Evolutionary conservation across 2,329 filamentous ascomycete species (phyloP).

Genomic region (Cytospora piceae): DNA sequence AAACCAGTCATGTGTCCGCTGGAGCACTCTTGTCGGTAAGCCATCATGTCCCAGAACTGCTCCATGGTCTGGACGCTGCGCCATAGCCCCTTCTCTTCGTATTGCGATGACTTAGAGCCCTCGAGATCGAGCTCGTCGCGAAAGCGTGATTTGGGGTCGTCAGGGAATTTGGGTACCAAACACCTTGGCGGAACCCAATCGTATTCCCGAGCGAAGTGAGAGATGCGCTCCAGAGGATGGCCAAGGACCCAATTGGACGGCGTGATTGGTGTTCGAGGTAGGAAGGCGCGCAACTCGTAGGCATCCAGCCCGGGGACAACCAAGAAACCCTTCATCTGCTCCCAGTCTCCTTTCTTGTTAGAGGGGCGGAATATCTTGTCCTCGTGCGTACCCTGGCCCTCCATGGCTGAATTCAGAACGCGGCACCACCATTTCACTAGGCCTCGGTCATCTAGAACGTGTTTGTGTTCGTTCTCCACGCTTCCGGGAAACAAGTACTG

Average conservation of each 20-base stretch:
- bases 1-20: slow-evolving; percentile 92
- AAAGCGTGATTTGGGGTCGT: slow-evolving; percentile 93
- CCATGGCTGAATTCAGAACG: slow-evolving; percentile 77
- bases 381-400: slow-evolving; percentile 41
- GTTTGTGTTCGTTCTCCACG: slow-evolving; percentile 80
- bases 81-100: slow-evolving; percentile 71
- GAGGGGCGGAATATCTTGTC: slow-evolving; percentile 29
- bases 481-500: slow-evolving; percentile 97
- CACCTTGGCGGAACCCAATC: slow-evolving; percentile 74
- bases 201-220: slow-evolving; percentile 62
- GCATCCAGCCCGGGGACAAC: slow-evolving; percentile 84
- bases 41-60: slow-evolving; percentile 99
- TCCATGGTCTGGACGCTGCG: slow-evolving; percentile 80
- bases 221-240: slow-evolving; percentile 68
- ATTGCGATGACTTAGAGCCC: slow-evolving; percentile 59
- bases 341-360: slow-evolving; percentile 40
- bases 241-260: slow-evolving; percentile 70
- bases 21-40: slow-evolving; percentile 93
- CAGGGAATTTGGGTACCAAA: slow-evolving; percentile 87
- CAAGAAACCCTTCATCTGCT: slow-evolving; percentile 72
- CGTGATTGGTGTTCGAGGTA: slow-evolving; percentile 60
- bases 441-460: slow-evolving; percentile 87
- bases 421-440: slow-evolving; percentile 96
- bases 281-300: slow-evolving; percentile 78
- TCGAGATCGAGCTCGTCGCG: slow-evolving; percentile 88